phyloP scores from a whole-genome alignment of 352 stramenopile genomes.

The Pythium pyrilobum region DNA sequence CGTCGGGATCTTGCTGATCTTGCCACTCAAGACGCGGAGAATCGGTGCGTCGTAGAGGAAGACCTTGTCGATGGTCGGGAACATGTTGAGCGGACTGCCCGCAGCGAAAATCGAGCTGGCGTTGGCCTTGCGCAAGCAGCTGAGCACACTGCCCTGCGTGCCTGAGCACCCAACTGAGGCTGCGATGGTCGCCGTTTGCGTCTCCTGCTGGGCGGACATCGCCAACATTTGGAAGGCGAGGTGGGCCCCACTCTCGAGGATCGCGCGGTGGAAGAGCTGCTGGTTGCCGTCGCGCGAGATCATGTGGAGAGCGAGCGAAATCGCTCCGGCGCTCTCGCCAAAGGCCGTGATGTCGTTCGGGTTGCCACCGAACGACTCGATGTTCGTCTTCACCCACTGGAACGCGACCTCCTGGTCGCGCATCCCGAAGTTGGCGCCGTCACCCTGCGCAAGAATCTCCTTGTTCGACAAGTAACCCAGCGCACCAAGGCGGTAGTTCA shows the following conservation, averaged over 20 bases:
- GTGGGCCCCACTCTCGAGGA: not conserved
- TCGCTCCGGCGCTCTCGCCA: conserved; percentile 7
- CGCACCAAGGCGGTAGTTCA: conserved; percentile 33
- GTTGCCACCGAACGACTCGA: conserved; percentile 28
- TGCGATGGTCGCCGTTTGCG: not conserved
- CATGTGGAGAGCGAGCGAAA: not conserved
- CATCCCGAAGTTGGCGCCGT: conserved; percentile 20
- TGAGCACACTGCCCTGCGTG: too few species aligned
- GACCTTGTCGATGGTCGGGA: not conserved
- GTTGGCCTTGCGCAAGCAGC: not conserved
- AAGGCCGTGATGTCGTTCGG: conserved; percentile 24
- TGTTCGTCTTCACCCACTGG: conserved; percentile 29
- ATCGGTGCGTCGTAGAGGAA: not conserved
- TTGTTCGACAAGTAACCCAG: conserved; percentile 13
- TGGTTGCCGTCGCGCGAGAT: not conserved
- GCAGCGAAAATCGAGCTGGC: not conserved
- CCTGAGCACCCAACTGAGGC: too few species aligned
- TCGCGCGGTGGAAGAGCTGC: not conserved
- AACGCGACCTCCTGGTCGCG: conserved; percentile 25
- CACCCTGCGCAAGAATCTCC: not conserved
- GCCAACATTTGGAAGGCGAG: not conserved
- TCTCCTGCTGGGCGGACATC: not conserved
- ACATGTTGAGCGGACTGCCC: not conserved
- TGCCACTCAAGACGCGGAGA: not conserved
- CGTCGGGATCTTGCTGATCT: conserved; percentile 1